Evolutionary conservation across 2,329 filamentous ascomycete genomes (phyloP), one percentile per base, ranked within the genome.

Genomic region (Aspergillus costaricaensis): DNA sequence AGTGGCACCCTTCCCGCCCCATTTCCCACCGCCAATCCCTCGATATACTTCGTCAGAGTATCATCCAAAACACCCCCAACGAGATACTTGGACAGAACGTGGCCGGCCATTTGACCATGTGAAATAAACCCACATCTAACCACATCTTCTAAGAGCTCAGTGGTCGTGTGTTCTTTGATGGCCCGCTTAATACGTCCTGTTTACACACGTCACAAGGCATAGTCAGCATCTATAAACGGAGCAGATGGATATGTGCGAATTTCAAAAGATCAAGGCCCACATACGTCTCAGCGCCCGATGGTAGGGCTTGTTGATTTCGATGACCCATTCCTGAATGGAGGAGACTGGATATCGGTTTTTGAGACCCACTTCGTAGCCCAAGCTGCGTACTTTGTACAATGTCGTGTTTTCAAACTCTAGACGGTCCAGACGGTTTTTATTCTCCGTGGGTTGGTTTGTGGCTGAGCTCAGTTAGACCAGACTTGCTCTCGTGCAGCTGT

Each of bases 271-370:
- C 44, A 30, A 17, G 14, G 44, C 5, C 4, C 15, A 32, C 47
- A 19, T 50, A 62, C 61, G 49, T 19, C 58, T 55, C 43, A 60
- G n/a, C 0, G 54, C 54, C 30, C 54, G 41, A 21, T 54, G 55
- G 8, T 36, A 36, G 15, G 58, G 61, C 51, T 62, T 62, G 50
- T 32, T 58, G 55, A 62, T 62, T 23, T 58, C 38, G 19, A 62
- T 54, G 8, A 41, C n/a, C 25, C 57, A 60, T 21, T 19, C 21
- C 8, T 30, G 39, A 25, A 62, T 30, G 1, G 41, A 60, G 3
- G 58, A 57, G 7, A 55, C 39, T 10, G 57, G 58, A 52, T 62
- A 62, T 15, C 38, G 39, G 27, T 14, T 43, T 21, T 41, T 54
- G 30, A 62, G 50, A 12, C 55, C 61, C 15, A 62, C 49, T 17